phyloP scores from a whole-genome alignment of 169 alveolate species.

The Plasmodium berghei region DNA sequence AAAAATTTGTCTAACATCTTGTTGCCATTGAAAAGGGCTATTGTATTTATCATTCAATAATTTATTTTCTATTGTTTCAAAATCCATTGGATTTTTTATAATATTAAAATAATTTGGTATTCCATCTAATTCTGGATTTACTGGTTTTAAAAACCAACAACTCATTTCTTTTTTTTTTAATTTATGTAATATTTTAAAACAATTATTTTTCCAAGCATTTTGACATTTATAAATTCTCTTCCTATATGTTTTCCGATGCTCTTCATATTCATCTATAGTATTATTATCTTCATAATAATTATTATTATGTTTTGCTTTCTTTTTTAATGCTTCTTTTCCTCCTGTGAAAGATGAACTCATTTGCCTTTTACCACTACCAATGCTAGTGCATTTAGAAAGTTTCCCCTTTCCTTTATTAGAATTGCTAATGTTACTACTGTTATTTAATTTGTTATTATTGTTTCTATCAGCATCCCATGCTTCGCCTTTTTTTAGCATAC shows the following conservation, averaged over 20 bases:
- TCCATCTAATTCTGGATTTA: conserved; percentile 93
- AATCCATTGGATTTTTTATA: conserved; percentile 86
- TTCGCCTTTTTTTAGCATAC: conserved; percentile 2
- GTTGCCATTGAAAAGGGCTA: conserved; percentile 93
- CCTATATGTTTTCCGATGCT: conserved; percentile 54
- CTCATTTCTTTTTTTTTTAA: conserved; percentile 78
- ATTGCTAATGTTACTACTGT: conserved; percentile 17
- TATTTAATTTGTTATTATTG: conserved; percentile 1
- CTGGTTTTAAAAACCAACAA: conserved; percentile 92
- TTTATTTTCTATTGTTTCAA: conserved; percentile 84
- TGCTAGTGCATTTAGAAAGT: conserved; percentile 6
- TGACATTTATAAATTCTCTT: conserved; percentile 70
- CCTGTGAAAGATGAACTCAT: neutral
- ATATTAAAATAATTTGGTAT: conserved; percentile 88
- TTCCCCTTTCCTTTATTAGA: conserved; percentile 55
- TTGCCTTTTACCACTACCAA: conserved; percentile 24
- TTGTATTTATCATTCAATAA: conserved; percentile 83
- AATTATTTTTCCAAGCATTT: conserved; percentile 77
- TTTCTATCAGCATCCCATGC: neutral
- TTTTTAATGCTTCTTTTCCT: conserved; percentile 31
- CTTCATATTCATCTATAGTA: conserved; percentile 72
- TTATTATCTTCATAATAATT: conserved; percentile 32
- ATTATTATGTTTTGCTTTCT: conserved; percentile 43
- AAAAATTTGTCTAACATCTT: conserved; percentile 91
- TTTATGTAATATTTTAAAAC: conserved; percentile 80